phyloP scores from a whole-genome alignment of 2,329 filamentous ascomycete genomes.

The Sporothrix inflata region DNA sequence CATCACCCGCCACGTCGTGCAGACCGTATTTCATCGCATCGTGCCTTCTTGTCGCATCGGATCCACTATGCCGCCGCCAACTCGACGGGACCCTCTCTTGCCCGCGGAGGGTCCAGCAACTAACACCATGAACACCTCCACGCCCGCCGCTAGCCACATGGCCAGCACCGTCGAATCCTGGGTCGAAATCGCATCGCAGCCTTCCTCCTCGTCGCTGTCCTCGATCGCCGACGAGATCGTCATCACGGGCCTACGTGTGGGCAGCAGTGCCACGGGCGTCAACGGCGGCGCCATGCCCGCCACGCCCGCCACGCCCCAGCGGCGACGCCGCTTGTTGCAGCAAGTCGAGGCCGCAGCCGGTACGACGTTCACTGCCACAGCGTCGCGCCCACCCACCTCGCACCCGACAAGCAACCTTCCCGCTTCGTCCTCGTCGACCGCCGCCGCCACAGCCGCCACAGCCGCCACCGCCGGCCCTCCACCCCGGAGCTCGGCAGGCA shows the following conservation, averaged over 20 bases:
- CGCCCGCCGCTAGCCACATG: constrained; percentile 25
- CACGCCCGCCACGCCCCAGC: constrained; percentile 50
- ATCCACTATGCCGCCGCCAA: constrained; percentile 29
- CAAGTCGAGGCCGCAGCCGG: constrained; percentile 35
- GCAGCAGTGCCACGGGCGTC: constrained; percentile 53
- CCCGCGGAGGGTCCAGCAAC: constrained; percentile 23
- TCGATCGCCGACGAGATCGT: constrained; percentile 87
- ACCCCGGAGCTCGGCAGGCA: constrained; percentile 50
- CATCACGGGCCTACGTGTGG: constrained; percentile 81
- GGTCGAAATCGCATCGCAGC: constrained; percentile 91
- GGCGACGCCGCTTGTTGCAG: constrained; percentile 57
- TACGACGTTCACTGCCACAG: background rate
- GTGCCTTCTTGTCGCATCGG: background rate
- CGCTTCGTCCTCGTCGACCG: background rate
- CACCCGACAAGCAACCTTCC: background rate
- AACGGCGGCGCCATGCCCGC: constrained; percentile 47
- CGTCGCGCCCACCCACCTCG: background rate
- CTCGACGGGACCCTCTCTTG: constrained; percentile 26
- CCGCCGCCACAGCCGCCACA: constrained; percentile 45
- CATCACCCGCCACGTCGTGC: background rate
- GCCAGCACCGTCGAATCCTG: constrained; percentile 73
- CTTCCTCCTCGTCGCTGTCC: constrained; percentile 90
- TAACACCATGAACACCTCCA: background rate
- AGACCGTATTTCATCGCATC: background rate
- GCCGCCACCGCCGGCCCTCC: constrained; percentile 23